Conservation (phyloP, 768 basidiomycete genomes). For the Tricholoma matsutake region DNA sequence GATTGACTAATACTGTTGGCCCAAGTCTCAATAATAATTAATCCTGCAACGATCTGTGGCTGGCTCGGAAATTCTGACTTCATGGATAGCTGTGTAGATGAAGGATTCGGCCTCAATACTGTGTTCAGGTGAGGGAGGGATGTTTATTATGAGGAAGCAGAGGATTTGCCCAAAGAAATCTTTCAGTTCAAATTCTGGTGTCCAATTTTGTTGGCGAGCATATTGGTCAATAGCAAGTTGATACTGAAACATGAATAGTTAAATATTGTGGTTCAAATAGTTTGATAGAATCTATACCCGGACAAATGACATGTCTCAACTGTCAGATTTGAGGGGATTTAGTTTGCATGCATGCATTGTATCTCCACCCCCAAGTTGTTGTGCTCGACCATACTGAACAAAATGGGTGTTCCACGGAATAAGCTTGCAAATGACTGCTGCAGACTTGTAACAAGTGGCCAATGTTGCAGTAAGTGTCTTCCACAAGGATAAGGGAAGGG, state of each 20-base stretch:
- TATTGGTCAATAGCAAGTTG: constrained; percentile 28
- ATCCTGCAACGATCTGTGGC: constrained; percentile 14
- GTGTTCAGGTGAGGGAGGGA: constrained; percentile 14
- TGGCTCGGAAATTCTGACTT: neutral
- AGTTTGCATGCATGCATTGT: constrained; percentile 17
- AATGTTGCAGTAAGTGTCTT: neutral
- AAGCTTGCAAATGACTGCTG: neutral
- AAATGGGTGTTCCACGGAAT: constrained; percentile 4
- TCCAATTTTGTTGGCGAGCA: constrained; percentile 7
- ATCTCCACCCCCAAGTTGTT: constrained; percentile 27
- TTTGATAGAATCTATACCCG: constrained; percentile 19
- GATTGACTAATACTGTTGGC: constrained; percentile 21
- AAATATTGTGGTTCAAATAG: too few species aligned
- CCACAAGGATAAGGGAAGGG: neutral
- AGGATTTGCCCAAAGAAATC: constrained; percentile 28
- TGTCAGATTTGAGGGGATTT: constrained; percentile 13
- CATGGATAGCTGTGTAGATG: constrained; percentile 20
- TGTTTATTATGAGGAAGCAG: constrained; percentile 23
- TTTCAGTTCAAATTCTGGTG: constrained; percentile 12
- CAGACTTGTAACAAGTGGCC: neutral
- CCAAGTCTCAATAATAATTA: constrained; percentile 17
- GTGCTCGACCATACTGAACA: constrained; percentile 24
- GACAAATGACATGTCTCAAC: constrained; percentile 30
- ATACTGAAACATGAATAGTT: too few species aligned
- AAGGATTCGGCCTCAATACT: constrained; percentile 14